Evolutionary conservation across 805 yeast species (phyloP), one percentile per base, ranked within the genome.

Genomic region (Priceomyces fermenticarens): DNA sequence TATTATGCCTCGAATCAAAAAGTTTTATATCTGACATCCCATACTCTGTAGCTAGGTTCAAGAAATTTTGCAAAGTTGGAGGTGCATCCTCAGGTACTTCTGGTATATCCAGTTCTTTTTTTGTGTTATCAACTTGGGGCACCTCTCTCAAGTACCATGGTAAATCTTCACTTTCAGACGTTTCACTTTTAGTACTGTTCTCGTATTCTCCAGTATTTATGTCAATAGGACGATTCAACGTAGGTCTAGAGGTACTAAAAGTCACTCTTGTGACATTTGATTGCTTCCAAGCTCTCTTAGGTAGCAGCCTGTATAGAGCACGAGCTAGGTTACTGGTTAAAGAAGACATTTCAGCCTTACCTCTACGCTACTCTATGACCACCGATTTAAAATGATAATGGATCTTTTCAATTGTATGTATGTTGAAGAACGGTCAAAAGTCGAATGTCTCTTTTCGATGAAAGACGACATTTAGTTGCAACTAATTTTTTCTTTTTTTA

Each of bases 141-240:
- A 67, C 70, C 30, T 70, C 71, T 37, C 81, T 66, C 38, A 83
- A 59, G 47, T 82, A 83, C 89, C 89, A 83, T 0, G 89, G 88
- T 0, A 62, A 14, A 7, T 27, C 30, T 14, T 23, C 26, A 30
- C 30, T 25, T 13, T 20, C 25, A 7, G 26, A 11, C 3, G n/a
- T 16, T 32, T 32, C 27, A 11, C 20, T 38, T 11, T 14, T 29
- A 4, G 14, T 29, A 8, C 9, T 4, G 32, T 4, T 4, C 32
- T 11, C 12, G 10, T 32, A 17, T 32, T 16, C 27, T 32, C 16
- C 27, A 7, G 17, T 11, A 11, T 32, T 10, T 15, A 10, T 13
- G 11, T 12, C 10, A 16, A 9, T 13, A 32, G 9, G 3, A 31
- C 14, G 15, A 16, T 32, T 32, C 35, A 32, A 11, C 11, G 25